Evolutionary conservation across 1,284 basidiomycete genomes (phyloP).

Genomic region (Sporisorium exsertum): DNA sequence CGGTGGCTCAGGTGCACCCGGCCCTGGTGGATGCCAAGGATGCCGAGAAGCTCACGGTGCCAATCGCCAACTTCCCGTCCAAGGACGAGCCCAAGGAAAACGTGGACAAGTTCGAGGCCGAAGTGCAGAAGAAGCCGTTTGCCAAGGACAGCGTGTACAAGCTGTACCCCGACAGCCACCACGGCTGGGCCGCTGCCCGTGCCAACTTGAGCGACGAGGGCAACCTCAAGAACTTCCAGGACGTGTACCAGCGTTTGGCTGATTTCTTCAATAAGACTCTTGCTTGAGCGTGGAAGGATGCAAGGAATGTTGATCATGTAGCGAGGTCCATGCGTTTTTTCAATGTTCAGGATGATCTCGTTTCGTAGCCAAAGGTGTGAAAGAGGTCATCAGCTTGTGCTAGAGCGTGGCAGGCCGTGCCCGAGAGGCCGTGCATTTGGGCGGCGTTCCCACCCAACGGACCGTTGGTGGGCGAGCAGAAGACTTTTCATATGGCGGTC

Average conservation of each 20-base stretch:
- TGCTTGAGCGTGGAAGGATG: slow-evolving; percentile 11
- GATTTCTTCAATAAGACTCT: slow-evolving; percentile 57
- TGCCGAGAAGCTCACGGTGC: slow-evolving; percentile 73
- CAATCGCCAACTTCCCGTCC: slow-evolving; percentile 76
- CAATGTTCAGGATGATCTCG: background rate
- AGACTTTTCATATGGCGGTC: background rate
- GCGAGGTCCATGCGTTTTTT: background rate
- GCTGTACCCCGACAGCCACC: slow-evolving; percentile 72
- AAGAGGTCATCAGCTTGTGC: too few relatives aligned
- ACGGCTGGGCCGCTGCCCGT: slow-evolving; percentile 80
- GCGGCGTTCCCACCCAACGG: background rate
- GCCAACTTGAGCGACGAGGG: slow-evolving; percentile 76
- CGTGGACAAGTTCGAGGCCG: slow-evolving; percentile 72
- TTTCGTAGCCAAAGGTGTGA: background rate
- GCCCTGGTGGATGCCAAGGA: slow-evolving; percentile 75
- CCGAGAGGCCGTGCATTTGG: background rate
- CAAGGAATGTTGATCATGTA: background rate
- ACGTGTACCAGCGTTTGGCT: slow-evolving; percentile 73
- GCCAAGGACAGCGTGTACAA: slow-evolving; percentile 75
- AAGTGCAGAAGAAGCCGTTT: slow-evolving; percentile 71
- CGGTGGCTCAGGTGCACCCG: slow-evolving; percentile 58
- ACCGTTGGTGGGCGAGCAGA: background rate
- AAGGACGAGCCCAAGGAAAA: slow-evolving; percentile 74
- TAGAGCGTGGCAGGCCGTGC: background rate
- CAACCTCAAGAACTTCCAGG: slow-evolving; percentile 78